Evolutionary conservation across 2,329 filamentous ascomycete species (phyloP).

Genomic region (Dothideomycetes sp.): DNA sequence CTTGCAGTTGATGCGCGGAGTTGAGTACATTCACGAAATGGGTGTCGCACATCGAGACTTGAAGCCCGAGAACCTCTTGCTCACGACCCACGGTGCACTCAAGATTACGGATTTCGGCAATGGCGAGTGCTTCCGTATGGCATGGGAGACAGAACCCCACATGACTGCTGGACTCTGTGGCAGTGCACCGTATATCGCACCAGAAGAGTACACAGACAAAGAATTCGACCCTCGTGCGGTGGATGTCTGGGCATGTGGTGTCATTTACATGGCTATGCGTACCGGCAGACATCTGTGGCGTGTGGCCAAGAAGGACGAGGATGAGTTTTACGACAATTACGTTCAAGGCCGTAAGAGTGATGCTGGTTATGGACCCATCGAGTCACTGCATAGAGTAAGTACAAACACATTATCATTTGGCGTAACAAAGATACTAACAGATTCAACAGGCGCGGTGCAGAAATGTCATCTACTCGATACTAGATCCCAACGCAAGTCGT

Average conservation of each 20-base stretch:
- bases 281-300: slow-evolving; percentile 94
- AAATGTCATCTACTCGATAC: slow-evolving; percentile 97
- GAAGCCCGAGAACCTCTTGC: slow-evolving; percentile 90
- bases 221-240: slow-evolving; percentile 98
- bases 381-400: slow-evolving; percentile 86
- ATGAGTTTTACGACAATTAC: slow-evolving; percentile 94
- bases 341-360: slow-evolving; percentile 87
- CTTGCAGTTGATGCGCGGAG: slow-evolving; percentile 97
- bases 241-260: slow-evolving; percentile 95
- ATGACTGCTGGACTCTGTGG: slow-evolving; percentile 97
- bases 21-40: slow-evolving; percentile 99
- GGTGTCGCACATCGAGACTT: slow-evolving; percentile 93
- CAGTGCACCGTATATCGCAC: slow-evolving; percentile 92
- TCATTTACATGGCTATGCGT: slow-evolving; percentile 99
- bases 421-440: slow-evolving; percentile 16
- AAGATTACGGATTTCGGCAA: slow-evolving; percentile 99
- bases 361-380: slow-evolving; percentile 91
- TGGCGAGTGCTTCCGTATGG: slow-evolving; percentile 98
- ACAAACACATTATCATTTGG: not conserved
- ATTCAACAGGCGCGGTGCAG: slow-evolving; percentile 73
- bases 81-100: slow-evolving; percentile 83
- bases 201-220: slow-evolving; percentile 88
- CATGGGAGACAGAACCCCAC: slow-evolving; percentile 96
- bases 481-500: slow-evolving; percentile 85
- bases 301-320: slow-evolving; percentile 91